Percentiles rank a stretch among this genome's conserved stretches.
Conservation (phyloP, 805 yeast genomes). For the Pichia thaimueangensis region DNA sequence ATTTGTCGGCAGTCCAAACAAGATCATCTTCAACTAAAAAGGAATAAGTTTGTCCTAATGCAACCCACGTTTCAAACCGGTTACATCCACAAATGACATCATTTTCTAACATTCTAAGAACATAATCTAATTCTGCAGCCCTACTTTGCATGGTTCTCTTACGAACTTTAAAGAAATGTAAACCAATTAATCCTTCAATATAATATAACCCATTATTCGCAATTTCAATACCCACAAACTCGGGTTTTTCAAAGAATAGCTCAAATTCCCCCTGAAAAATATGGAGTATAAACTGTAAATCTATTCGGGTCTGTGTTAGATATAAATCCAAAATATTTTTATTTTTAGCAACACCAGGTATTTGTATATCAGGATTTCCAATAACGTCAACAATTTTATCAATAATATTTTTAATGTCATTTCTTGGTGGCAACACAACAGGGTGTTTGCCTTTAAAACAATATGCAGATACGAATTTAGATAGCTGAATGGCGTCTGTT, state of each 20-base stretch:
- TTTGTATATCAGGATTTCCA: conserved; percentile 53
- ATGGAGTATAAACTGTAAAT: conserved; percentile 39
- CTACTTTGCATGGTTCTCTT: conserved; percentile 76
- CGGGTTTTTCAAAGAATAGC: conserved; percentile 25
- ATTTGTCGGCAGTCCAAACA: conserved; percentile 85
- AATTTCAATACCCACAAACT: conserved; percentile 30
- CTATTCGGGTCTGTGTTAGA: conserved; percentile 39
- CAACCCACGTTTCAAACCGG: conserved; percentile 80
- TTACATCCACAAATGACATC: conserved; percentile 64
- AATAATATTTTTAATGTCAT: conserved; percentile 64
- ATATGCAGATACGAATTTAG: conserved; percentile 45
- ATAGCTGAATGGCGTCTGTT: conserved; percentile 30
- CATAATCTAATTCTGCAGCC: conserved; percentile 72
- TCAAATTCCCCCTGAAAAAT: conserved; percentile 45
- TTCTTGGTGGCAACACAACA: conserved; percentile 50
- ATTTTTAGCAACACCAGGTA: conserved; percentile 41
- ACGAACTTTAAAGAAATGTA: conserved; percentile 63
- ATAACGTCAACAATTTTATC: conserved; percentile 67
- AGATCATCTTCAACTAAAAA: conserved; percentile 81
- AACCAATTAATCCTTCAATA: conserved; percentile 58
- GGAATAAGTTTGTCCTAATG: conserved; percentile 74
- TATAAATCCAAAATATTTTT: conserved; percentile 38
- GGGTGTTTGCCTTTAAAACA: conserved; percentile 56
- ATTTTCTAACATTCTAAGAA: conserved; percentile 54
- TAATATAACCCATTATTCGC: conserved; percentile 57